Conservation (phyloP, 306 rosid species). For the Crotalaria pallida region DNA sequence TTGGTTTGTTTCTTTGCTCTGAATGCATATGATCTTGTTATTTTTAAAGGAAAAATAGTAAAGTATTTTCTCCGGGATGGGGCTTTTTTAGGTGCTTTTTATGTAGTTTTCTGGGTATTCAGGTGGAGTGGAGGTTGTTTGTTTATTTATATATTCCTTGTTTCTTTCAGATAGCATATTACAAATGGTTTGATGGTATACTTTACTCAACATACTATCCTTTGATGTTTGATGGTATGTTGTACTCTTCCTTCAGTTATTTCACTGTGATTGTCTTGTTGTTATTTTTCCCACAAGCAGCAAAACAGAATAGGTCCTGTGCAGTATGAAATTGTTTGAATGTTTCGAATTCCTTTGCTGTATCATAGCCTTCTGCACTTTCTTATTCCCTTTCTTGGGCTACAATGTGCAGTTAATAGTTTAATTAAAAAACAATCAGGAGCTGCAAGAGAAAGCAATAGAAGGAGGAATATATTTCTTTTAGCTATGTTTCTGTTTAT, state of each 20-base stretch:
- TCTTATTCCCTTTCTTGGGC: slow-evolving; percentile 11
- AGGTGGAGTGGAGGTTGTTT: neutral
- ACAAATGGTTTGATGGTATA: neutral
- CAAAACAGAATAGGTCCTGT: slow-evolving; percentile 1
- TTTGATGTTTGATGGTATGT: neutral
- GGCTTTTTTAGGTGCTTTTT: neutral
- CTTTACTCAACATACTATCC: neutral
- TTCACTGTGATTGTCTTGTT: neutral
- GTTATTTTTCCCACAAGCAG: neutral
- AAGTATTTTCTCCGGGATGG: neutral
- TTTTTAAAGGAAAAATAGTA: neutral
- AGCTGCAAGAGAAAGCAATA: too few relatives aligned
- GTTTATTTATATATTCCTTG: neutral
- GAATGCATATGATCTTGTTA: neutral
- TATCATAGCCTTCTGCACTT: neutral
- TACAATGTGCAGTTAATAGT: slow-evolving; percentile 59
- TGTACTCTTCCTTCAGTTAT: neutral
- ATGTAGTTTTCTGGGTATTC: neutral
- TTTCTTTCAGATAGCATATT: slow-evolving; percentile 12
- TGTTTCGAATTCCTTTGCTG: neutral
- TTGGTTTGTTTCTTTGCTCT: slow-evolving; percentile 72
- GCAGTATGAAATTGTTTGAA: neutral
- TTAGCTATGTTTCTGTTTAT: too few relatives aligned
- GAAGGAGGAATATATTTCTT: too few relatives aligned
- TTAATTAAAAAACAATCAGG: too few relatives aligned